These are phyloP conservation scores for Astrothelium macrocarpum DNA, from an alignment of 495 filamentous ascomycete species.

Conservation along the genomic window DNA sequence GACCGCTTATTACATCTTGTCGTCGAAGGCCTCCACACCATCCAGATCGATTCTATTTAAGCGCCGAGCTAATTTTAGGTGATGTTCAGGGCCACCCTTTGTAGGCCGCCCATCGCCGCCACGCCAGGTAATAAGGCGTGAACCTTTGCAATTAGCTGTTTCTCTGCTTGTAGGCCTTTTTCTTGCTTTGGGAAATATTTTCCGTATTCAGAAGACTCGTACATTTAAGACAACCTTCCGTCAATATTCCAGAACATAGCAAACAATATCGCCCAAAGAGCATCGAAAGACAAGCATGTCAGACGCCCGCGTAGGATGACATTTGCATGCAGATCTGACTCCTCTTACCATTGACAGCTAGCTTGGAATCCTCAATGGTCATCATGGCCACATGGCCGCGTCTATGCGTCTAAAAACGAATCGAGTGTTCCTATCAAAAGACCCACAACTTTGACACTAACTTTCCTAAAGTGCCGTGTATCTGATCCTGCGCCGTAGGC, in stretches of 20 bases:
- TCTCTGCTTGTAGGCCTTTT: too few relatives aligned
- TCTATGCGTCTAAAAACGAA: not conserved
- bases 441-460: not conserved
- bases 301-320: not conserved
- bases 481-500: not conserved
- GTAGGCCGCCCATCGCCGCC: too few relatives aligned
- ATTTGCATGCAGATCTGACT: not conserved
- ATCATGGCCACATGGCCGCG: not conserved
- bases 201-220: too few relatives aligned
- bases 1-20: not conserved
- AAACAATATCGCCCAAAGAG: not conserved
- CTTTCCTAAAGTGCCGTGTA: not conserved
- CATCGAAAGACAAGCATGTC: not conserved
- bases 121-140: too few relatives aligned
- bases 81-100: not conserved
- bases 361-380: not conserved
- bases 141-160: too few relatives aligned
- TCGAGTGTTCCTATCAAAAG: not conserved
- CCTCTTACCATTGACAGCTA: not conserved
- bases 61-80: not conserved
- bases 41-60: not conserved
- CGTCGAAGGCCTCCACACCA: too few relatives aligned
- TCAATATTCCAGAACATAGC: too few relatives aligned
- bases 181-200: too few relatives aligned
- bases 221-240: too few relatives aligned